Percentiles rank a stretch among this genome's conserved stretches.
Conservation (phyloP, 2,329 filamentous ascomycete species). For the Ophiobolus disseminans region DNA sequence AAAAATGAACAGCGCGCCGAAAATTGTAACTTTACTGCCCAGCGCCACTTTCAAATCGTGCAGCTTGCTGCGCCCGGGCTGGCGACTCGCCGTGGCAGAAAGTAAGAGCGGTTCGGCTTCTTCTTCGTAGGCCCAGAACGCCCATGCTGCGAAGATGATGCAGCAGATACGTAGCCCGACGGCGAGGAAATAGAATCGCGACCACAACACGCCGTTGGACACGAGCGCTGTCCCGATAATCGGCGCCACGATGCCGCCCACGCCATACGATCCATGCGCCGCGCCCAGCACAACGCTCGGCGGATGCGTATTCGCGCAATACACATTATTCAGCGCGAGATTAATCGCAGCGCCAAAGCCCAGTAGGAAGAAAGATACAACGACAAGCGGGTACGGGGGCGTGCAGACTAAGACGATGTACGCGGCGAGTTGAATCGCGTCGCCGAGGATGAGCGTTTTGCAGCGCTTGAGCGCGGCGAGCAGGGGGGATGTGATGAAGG, state of each 20-base stretch:
- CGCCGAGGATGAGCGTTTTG: constrained; percentile 66
- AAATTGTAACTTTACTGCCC: constrained; percentile 66
- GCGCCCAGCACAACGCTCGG: constrained; percentile 63
- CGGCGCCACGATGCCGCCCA: constrained; percentile 66
- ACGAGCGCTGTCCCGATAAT: constrained; percentile 78
- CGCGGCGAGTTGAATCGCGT: constrained; percentile 64
- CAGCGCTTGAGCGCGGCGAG: constrained; percentile 70
- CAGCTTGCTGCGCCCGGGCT: constrained; percentile 55
- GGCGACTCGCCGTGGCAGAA: no score
- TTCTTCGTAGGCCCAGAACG: constrained; percentile 73
- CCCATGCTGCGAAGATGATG: constrained; percentile 66
- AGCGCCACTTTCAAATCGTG: constrained; percentile 60
- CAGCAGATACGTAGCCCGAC: constrained; percentile 66
- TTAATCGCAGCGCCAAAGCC: constrained; percentile 61
- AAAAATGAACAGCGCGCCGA: constrained; percentile 83
- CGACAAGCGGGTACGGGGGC: constrained; percentile 74
- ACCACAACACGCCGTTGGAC: constrained; percentile 68
- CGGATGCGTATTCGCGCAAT: constrained; percentile 61
- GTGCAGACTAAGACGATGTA: constrained; percentile 71
- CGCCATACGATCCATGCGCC: constrained; percentile 69
- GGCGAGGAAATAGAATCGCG: constrained; percentile 73
- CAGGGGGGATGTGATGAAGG: constrained; percentile 71
- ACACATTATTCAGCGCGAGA: constrained; percentile 64
- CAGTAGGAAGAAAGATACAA: constrained; percentile 71
- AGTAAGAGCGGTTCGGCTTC: constrained; percentile 63